Base-by-base conservation (phyloP, 768 basidiomycete genomes). In the Artomyces pyxidatus region DNA sequence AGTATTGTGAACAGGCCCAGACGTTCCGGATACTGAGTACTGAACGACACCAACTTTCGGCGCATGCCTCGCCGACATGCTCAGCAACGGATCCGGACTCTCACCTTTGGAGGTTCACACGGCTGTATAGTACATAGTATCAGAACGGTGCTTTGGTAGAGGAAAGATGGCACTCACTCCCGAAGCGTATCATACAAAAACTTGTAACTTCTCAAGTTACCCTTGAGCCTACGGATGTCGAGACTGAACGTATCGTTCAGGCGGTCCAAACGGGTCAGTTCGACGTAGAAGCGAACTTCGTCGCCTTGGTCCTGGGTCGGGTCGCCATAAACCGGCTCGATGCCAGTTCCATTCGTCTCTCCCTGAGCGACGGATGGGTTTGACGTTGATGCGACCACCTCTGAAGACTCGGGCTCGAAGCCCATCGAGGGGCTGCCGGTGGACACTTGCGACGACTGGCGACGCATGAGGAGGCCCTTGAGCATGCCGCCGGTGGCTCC, bases 241-340 rank as follows among this genome's bases (percentile, higher is more conserved):
- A 98, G 73, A 66, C 85, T 86, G 66, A 85, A 94, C 39, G 93
- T 88, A 62, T 90, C 89, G 57, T 84, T 88, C 59, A 98, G 74
- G 54, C 91, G 80, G 65, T 90, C 86, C 59, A 99, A 73, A 59
- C 88, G 72, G 41, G 95, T 97, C 54, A 99, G 68, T 71, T 99
- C 96, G 53, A 97, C 86, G 11, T 83, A 89, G 73, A 98, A 98
- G 57, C 89, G 81, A 57, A 99, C 91, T 80, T 98, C 96, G 58
- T 95, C 95, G 26, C 92, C 92, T 17, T 80, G 79, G 61, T 98
- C 96, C 57, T 87, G 78, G 4, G 73, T 62, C n/a, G 70, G 58
- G 49, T 88, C 88, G 12, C 94, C 94, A 59, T 95, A 97, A 19
- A 84, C 61, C 19, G 82, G 68, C 47, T 84, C 77, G n/a, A 60